Base-by-base conservation (phyloP, 331 rosid genomes). In the Malus hybrid region DNA sequence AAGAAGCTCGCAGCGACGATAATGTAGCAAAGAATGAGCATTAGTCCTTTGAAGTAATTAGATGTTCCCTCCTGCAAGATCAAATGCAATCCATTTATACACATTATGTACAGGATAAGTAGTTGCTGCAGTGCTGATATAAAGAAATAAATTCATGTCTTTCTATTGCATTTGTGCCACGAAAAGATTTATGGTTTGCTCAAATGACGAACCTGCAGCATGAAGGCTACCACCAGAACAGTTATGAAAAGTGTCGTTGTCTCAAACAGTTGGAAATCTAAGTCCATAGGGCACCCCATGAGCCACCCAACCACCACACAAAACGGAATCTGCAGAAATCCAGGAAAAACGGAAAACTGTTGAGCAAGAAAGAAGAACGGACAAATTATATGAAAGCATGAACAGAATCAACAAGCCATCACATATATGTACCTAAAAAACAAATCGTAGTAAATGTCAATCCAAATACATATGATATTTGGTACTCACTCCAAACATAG, bases 1-100 rank as follows among this genome's bases (percentile, higher is more conserved):
- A 89, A 93, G 85, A 91, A 93, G 78, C 97, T 93, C 73, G 97
- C 97, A 32, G 96, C 97, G 63, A 93, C 97, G 28, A 93, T 91
- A 16, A 91, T 86, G 84, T 93, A 93, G 87, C 93, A 93, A 65
- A 91, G 87, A 80, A 93, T 82, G 52, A 93, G 97, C 98, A 93
- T 93, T 24, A 93, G 82, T 72, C 97, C 24, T 24, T 24, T 24
- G 24, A 24, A 24, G 24, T 24, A 24, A 24, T 24, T 24, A 24
- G 24, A 24, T 34, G 96, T 89, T 77, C 98, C 98, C 68, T 93
- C 98, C 98, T 93, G 96, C 84, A 82, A 72, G 67, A 18, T 50
- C 70, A 69, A 61, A 66, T 44, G 10, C 1, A 29, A 7, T 63
- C 33, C 46, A 22, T 4, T 27, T 69, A 18, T 60, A 10, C 10